Percentiles rank a stretch among this genome's conserved stretches.
Conservation (phyloP, 2,329 filamentous ascomycete genomes). For the Corniculantispora saksenae region DNA sequence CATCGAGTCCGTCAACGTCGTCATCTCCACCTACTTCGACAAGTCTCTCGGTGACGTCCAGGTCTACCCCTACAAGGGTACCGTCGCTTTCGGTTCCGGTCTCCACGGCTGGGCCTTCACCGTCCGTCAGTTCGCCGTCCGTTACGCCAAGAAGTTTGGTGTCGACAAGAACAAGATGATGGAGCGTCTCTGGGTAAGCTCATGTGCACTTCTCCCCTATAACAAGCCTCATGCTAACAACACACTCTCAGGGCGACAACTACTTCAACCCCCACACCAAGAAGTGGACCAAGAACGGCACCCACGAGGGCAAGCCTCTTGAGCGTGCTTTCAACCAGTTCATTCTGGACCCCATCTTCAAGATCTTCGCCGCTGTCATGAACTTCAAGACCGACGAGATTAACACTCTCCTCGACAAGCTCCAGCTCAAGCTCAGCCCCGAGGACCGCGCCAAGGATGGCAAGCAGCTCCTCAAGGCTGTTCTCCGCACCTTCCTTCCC, state of each 20-base stretch:
- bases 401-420: slow-evolving; percentile 80
- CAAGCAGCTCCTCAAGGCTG: slow-evolving; percentile 95
- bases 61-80: slow-evolving; percentile 97
- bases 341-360: slow-evolving; percentile 99
- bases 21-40: slow-evolving; percentile 99
- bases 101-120: slow-evolving; percentile 99
- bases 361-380: slow-evolving; percentile 94
- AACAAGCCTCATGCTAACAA: not conserved
- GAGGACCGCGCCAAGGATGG: slow-evolving; percentile 94
- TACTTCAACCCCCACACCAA: slow-evolving; percentile 99
- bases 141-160: slow-evolving; percentile 99
- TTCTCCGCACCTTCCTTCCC: slow-evolving; percentile 99
- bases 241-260: slow-evolving; percentile 73
- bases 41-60: slow-evolving; percentile 96
- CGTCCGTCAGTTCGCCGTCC: slow-evolving; percentile 91
- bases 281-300: slow-evolving; percentile 95
- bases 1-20: slow-evolving; percentile 99
- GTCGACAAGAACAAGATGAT: slow-evolving; percentile 99
- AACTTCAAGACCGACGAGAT: slow-evolving; percentile 98
- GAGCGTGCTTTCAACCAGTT: slow-evolving; percentile 99
- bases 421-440: slow-evolving; percentile 82
- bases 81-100: slow-evolving; percentile 98
- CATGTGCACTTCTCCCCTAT: not conserved
- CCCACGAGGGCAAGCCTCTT: slow-evolving; percentile 80
- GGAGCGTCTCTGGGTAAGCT: slow-evolving; percentile 93